Evolutionary conservation across 2,329 filamentous ascomycete genomes (phyloP), one percentile per base, ranked within the genome.

Genomic region (Zarea fungicola): DNA sequence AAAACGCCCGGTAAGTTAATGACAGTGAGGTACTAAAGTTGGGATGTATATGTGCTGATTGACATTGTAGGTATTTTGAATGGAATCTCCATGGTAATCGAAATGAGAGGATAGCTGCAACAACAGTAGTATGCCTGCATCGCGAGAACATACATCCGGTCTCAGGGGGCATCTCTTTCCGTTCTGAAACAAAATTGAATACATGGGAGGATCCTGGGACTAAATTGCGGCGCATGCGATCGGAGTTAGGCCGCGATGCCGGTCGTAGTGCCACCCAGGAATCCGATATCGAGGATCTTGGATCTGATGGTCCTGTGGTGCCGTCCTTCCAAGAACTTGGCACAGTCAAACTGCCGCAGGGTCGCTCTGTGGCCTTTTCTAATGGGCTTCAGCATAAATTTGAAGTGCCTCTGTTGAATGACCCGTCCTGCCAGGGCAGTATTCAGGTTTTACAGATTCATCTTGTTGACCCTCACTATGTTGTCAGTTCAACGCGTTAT

Each of bases 361-460:
- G 44, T 13, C 26, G 36, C 4, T 14, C 21, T 5, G 35, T 47
- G 10, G 32, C 36, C 14, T 47, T 32, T 26, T 36, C 45, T 3
- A 48, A 41, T 13, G 28, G 16, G 6, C 45, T 48, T 8, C 45
- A 48, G 36, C 36, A 48, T 13, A 41, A 41, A 6, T 48, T 48
- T 18, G 45, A 48, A 34, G 4, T 9, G 16, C 36, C 36, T 6
- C 9, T n/a, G 8, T 14, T 41, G 21, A 10, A 26, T 3, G 8
- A 41, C 8, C 4, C 26, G 1, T 19, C n/a, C 11, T 5, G 5
- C 18, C 4, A 21, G 6, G 45, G 45, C 0, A 10, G 13, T 16
- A 21, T 48, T 1, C 45, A 41, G 11, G 16, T 41, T 6, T 9
- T 48, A 9, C 28, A 40, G 10, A 8, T 48, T 40, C 45, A 48